Percentiles rank a stretch among this genome's conserved stretches.
Evolutionary conservation across 768 basidiomycete genomes (phyloP).

Genomic region (Trametes sanguinea): DNA sequence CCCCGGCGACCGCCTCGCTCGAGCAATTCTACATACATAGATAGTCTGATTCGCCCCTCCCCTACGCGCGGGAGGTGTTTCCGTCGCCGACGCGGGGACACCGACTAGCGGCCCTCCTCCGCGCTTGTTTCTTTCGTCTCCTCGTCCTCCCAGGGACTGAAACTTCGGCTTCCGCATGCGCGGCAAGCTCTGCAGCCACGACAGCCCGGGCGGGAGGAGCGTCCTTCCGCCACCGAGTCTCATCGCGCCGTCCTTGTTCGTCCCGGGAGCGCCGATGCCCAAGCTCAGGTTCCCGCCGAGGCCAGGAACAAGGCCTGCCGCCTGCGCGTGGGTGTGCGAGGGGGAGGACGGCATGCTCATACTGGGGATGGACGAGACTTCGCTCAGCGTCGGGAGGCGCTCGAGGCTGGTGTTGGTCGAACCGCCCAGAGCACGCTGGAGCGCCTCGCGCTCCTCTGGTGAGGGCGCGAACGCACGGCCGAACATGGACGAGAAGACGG

Average conservation of each 20-base stretch:
- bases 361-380: slow-evolving; percentile 43
- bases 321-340: slow-evolving; percentile 46
- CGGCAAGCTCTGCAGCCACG: slow-evolving; percentile 70
- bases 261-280: slow-evolving; percentile 26
- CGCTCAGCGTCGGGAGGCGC: slow-evolving; percentile 74
- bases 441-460: slow-evolving; percentile 81
- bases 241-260: background rate
- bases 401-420: slow-evolving; percentile 77
- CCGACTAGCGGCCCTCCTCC: slow-evolving; percentile 16
- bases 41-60: slow-evolving; percentile 10
- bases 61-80: background rate
- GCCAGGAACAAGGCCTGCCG: slow-evolving; percentile 20
- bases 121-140: slow-evolving; percentile 30
- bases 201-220: slow-evolving; percentile 46
- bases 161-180: slow-evolving; percentile 67
- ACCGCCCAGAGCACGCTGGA: slow-evolving; percentile 76
- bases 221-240: slow-evolving; percentile 13
- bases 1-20: background rate
- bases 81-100: background rate
- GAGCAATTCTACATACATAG: slow-evolving; percentile 20
- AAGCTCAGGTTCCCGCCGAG: slow-evolving; percentile 29
- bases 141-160: slow-evolving; percentile 84
- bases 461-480: slow-evolving; percentile 87
- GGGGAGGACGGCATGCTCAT: slow-evolving; percentile 64
- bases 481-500: slow-evolving; percentile 39